Evolutionary conservation across 805 yeast genomes (phyloP), one percentile per base, ranked within the genome.

Genomic region (Sugiyamaella americana): DNA sequence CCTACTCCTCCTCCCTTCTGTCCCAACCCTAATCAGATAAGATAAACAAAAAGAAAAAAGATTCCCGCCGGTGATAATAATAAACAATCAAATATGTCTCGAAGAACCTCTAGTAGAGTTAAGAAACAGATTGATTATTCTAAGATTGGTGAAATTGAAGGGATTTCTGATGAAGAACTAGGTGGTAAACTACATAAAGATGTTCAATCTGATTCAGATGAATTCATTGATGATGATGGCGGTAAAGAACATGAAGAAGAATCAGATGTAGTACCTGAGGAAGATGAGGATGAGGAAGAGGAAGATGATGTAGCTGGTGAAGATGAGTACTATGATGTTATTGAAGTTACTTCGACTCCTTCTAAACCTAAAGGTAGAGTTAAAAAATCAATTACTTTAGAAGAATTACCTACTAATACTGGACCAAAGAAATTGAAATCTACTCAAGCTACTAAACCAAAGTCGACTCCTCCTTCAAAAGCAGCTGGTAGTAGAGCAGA

Each of bases 71-170:
- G n/a, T n/a, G n/a, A n/a, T n/a, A n/a, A n/a, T n/a, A n/a, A n/a
- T n/a, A n/a, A n/a, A n/a, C n/a, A n/a, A n/a, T n/a, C n/a, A n/a
- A n/a, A n/a, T n/a, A 26, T 26, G 32, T 26, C 32, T 8, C 32
- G 32, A 26, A 26, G 32, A 13, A 26, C 11, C 32, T 26, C 32
- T 8, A 8, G 38, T 16, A 6, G 56, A 17, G 41, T 43, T 19
- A 37, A 37, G 24, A 39, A 35, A 24, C 37, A 32, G 17, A 42
- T 55, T n/a, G 50, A 53, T 40, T 55, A 55, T 38, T 47, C 55
- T 18, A 23, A 44, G 19, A 10, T 54, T 17, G 55, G 45, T 26
- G 19, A 43, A 3, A 34, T 47, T 11, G 47, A 40, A 4, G 55
- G 32, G 32, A 26, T 26, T 8, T 26, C 32, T 26, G 32, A 26